Evolutionary conservation across 2,329 filamentous ascomycete genomes (phyloP).

Genomic region (Alternaria sp.): DNA sequence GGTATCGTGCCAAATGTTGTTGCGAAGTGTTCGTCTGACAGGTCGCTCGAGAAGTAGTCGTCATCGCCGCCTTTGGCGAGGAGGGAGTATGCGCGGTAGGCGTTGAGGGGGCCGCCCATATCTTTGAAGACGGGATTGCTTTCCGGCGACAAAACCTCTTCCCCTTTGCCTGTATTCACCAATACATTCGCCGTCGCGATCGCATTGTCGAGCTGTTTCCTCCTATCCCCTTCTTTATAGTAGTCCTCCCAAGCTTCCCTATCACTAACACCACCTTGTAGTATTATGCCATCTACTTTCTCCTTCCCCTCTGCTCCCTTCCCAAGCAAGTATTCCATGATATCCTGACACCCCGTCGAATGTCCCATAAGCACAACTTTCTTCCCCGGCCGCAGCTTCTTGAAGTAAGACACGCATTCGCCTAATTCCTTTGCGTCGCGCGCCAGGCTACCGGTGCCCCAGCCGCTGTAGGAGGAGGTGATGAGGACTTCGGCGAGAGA

Average conservation of each 20-base stretch:
- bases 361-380: constrained; percentile 74
- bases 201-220: constrained; percentile 11
- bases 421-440: constrained; percentile 63
- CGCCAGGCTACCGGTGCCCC: constrained; percentile 60
- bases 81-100: constrained; percentile 65
- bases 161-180: constrained; percentile 61
- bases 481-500: constrained; percentile 59
- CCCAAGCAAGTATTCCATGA: constrained; percentile 66
- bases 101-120: constrained; percentile 58
- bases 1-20: constrained; percentile 71
- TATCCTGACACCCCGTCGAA: constrained; percentile 71
- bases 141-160: constrained; percentile 61
- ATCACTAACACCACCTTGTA: constrained; percentile 83
- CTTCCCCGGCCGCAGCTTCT: constrained; percentile 46
- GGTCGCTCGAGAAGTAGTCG: constrained; percentile 85
- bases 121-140: constrained; percentile 32
- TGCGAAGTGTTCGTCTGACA: constrained; percentile 64
- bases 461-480: constrained; percentile 61
- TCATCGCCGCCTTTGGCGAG: constrained; percentile 71
- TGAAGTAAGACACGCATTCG: constrained; percentile 60
- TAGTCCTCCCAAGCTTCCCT: constrained; percentile 64
- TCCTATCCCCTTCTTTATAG: constrained; percentile 30
- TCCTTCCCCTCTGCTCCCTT: constrained; percentile 51
- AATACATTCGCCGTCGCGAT: constrained; percentile 61
- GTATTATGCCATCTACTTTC: constrained; percentile 73